Conservation (phyloP, 768 basidiomycete species). For the Leucosporidium creatinivorum region DNA sequence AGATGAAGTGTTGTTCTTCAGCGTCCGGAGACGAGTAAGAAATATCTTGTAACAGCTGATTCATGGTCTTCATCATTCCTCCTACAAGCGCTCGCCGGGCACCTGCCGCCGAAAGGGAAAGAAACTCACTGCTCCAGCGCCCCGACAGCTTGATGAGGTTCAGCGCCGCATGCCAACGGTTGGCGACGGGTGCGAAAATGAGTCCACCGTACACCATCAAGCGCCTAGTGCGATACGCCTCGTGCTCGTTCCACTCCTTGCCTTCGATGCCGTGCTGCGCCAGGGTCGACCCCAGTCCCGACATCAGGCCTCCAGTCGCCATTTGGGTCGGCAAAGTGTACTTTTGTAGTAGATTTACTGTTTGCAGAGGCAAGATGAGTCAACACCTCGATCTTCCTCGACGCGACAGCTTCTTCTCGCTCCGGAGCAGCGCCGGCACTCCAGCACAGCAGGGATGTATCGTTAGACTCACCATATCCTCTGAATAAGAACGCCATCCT, state of each 20-base stretch:
- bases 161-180: slow-evolving; percentile 29
- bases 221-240: slow-evolving; percentile 25
- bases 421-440: too few species aligned
- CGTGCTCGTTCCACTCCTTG: slow-evolving; percentile 12
- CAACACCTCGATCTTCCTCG: neutral
- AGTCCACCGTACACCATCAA: slow-evolving; percentile 25
- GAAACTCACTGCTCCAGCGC: neutral
- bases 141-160: slow-evolving; percentile 8
- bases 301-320: slow-evolving; percentile 21
- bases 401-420: too few species aligned
- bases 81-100: too few species aligned
- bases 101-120: neutral
- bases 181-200: slow-evolving; percentile 25
- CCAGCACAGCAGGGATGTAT: too few species aligned
- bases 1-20: slow-evolving; percentile 1
- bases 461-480: neutral
- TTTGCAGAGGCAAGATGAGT: neutral
- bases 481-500: neutral
- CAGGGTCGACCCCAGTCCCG: slow-evolving; percentile 11
- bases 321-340: slow-evolving; percentile 36
- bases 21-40: neutral
- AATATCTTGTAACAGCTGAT: slow-evolving; percentile 3
- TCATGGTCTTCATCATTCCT: neutral
- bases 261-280: slow-evolving; percentile 19
- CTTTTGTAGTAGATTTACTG: slow-evolving; percentile 18